phyloP scores from a whole-genome alignment of 1,284 basidiomycete genomes.

The Melampsora occidentalis region DNA sequence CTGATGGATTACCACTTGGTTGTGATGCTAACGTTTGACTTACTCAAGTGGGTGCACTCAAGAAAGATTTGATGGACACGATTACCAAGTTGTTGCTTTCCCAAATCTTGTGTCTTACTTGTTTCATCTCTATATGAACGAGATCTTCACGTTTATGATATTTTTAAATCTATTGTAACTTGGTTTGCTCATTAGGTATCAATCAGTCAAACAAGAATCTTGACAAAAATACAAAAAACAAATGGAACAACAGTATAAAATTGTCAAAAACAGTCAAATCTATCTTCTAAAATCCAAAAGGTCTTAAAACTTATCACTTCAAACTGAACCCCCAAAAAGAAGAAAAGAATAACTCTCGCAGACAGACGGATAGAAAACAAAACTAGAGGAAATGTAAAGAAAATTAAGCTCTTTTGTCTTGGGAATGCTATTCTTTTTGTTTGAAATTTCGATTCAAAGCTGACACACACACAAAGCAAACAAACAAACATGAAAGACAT shows the following conservation, averaged over 20 bases:
- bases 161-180: not conserved
- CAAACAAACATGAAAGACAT: too few species aligned
- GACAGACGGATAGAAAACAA: not conserved
- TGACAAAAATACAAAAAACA: constrained; percentile 89
- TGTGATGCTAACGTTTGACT: constrained; percentile 34
- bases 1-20: not conserved
- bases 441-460: not conserved
- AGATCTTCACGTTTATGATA: not conserved
- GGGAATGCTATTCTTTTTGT: not conserved
- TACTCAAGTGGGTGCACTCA: constrained; percentile 41
- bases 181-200: constrained; percentile 55
- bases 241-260: constrained; percentile 93
- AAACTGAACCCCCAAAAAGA: not conserved
- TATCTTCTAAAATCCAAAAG: too few species aligned
- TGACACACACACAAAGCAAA: too few species aligned
- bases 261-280: constrained; percentile 55
- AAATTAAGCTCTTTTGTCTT: not conserved
- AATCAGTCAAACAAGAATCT: constrained; percentile 87
- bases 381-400: too few species aligned
- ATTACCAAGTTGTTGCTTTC: constrained; percentile 27
- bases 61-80: constrained; percentile 39
- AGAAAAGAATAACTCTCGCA: not conserved
- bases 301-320: too few species aligned
- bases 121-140: too few species aligned
- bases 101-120: too few species aligned